phyloP scores from a whole-genome alignment of 495 filamentous ascomycete genomes.

The Trypethelium eluteriae region DNA sequence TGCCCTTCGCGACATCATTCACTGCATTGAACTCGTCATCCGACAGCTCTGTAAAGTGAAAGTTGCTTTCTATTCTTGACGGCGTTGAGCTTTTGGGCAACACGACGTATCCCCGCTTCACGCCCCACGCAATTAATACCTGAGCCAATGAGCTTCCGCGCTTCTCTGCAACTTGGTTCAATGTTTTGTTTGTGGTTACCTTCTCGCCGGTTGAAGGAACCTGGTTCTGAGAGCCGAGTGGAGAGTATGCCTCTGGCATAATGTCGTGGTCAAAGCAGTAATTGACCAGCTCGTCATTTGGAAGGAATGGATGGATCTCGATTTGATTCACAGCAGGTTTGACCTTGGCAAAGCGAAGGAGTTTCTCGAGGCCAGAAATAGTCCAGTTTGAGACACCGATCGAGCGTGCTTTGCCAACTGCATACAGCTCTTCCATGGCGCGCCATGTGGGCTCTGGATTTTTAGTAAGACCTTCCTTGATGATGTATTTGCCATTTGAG shows the following conservation, averaged over 20 bases:
- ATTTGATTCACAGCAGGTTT: slow-evolving; percentile 31
- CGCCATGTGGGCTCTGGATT: slow-evolving; percentile 43
- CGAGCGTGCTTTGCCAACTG: slow-evolving; percentile 24
- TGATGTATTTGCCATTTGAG: slow-evolving; percentile 48
- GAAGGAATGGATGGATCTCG: slow-evolving; percentile 33
- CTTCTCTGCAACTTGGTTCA: slow-evolving; percentile 42
- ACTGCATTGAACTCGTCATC: slow-evolving; percentile 52
- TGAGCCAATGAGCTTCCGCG: slow-evolving; percentile 43
- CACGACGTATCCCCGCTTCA: slow-evolving; percentile 47
- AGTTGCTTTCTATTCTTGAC: slow-evolving; percentile 51
- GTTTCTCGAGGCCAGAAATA: slow-evolving; percentile 25
- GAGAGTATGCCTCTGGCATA: slow-evolving; percentile 31
- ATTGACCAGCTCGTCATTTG: slow-evolving; percentile 27
- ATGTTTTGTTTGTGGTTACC: slow-evolving; percentile 49
- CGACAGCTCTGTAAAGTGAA: slow-evolving; percentile 42
- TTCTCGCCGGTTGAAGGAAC: slow-evolving; percentile 60
- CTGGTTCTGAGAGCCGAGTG: slow-evolving; percentile 50
- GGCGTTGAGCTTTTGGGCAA: slow-evolving; percentile 56
- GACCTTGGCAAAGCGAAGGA: slow-evolving; percentile 24
- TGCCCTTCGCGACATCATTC: slow-evolving; percentile 51
- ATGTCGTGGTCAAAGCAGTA: slow-evolving; percentile 29
- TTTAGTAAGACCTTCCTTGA: slow-evolving; percentile 50
- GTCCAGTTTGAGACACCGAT: slow-evolving; percentile 35
- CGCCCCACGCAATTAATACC: slow-evolving; percentile 46
- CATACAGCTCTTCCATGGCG: slow-evolving; percentile 30